Conservation (phyloP, 2,329 filamentous ascomycete species). For the Triangularia setosa region DNA sequence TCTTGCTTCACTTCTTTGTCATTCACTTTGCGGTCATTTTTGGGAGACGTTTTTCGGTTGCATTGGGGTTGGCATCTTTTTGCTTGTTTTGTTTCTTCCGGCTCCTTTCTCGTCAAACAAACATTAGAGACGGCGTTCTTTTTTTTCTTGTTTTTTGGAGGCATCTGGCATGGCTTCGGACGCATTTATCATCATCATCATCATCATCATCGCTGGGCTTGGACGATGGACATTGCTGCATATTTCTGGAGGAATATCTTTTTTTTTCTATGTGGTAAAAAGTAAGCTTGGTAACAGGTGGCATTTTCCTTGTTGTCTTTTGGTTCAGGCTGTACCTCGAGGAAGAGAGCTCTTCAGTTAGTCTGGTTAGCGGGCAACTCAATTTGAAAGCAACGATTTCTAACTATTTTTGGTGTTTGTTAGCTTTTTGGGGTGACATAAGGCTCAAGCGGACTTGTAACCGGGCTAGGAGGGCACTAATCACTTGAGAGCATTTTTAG, state of each 20-base stretch:
- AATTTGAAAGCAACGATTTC: not conserved
- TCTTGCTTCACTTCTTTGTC: too few relatives aligned
- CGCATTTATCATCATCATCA: not conserved
- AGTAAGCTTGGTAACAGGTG: not conserved
- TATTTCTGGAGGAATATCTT: not conserved
- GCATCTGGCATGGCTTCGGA: not conserved
- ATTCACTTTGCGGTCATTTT: too few relatives aligned
- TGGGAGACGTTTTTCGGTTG: not conserved
- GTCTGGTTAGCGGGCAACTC: not conserved
- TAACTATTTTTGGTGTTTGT: not conserved
- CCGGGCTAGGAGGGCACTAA: not conserved
- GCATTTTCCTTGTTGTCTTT: not conserved
- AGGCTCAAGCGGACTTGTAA: not conserved
- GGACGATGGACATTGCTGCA: not conserved
- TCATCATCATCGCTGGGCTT: not conserved
- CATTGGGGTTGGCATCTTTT: not conserved
- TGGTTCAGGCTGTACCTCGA: not conserved
- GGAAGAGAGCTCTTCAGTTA: not conserved
- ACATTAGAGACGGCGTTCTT: conserved; percentile 1
- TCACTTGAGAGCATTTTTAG: too few relatives aligned
- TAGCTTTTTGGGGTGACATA: not conserved
- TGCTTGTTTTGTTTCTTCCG: not conserved
- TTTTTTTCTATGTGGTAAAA: not conserved
- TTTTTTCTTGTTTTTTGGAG: not conserved
- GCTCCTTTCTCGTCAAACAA: not conserved